A percentile compares a stretch with the other conserved stretches of the same genome.
Evolutionary conservation across 2,329 filamentous ascomycete species (phyloP).

Genomic region (Madurella mycetomatis): DNA sequence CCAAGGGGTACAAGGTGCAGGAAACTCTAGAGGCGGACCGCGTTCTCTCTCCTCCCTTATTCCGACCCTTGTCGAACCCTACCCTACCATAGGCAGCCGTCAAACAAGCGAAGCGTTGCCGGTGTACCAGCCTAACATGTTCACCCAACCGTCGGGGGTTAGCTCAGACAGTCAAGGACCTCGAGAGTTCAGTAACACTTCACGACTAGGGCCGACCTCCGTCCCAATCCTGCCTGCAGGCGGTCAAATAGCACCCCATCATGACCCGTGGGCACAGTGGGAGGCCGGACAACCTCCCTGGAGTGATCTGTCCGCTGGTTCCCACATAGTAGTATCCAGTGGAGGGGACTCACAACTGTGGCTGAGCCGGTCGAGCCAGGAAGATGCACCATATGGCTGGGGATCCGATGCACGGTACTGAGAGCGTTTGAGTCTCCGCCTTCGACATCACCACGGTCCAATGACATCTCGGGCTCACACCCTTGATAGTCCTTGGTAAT

Average conservation of each 20-base stretch:
- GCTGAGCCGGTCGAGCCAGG: not conserved
- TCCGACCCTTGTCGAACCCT: not conserved
- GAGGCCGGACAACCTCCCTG: too few species aligned
- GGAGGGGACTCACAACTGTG: not conserved
- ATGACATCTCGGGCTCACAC: too few species aligned
- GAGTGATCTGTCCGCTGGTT: too few species aligned
- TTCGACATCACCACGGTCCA: too few species aligned
- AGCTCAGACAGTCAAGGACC: not conserved
- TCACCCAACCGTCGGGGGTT: conserved; percentile 4
- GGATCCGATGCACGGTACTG: not conserved
- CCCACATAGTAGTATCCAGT: too few species aligned
- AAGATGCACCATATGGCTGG: not conserved
- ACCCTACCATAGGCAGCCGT: not conserved
- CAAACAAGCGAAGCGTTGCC: not conserved
- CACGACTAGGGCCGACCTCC: not conserved
- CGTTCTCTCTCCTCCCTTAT: too few species aligned
- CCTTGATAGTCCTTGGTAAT: too few species aligned
- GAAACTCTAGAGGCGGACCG: too few species aligned
- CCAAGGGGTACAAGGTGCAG: not conserved
- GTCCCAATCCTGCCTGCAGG: not conserved
- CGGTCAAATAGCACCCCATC: not conserved
- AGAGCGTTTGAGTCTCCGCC: too few species aligned
- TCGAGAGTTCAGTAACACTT: not conserved
- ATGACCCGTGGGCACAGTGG: not conserved
- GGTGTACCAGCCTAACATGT: not conserved